Evolutionary conservation across 805 yeast species (phyloP).

Genomic region (Teunomyces atbi): DNA sequence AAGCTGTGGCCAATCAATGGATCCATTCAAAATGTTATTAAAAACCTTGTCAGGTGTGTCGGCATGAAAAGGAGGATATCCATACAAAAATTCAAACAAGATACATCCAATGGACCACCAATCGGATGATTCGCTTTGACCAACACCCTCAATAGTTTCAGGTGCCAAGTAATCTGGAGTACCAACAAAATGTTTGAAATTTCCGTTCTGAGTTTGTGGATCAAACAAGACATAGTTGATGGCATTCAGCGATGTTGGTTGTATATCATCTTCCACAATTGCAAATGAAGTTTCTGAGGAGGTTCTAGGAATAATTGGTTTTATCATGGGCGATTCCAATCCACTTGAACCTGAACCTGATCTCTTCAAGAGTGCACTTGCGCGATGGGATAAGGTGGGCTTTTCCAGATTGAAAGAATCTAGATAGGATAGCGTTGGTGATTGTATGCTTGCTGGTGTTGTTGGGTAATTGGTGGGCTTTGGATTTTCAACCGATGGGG

Average conservation of each 20-base stretch:
- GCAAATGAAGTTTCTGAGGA: slow-evolving; percentile 60
- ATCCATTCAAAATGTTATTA: slow-evolving; percentile 69
- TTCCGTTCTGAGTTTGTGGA: slow-evolving; percentile 52
- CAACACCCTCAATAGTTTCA: slow-evolving; percentile 82
- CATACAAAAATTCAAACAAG: slow-evolving; percentile 85
- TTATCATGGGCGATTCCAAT: slow-evolving; percentile 47
- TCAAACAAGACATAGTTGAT: slow-evolving; percentile 65
- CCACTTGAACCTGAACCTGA: slow-evolving; percentile 41
- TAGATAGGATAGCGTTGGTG: slow-evolving; percentile 14
- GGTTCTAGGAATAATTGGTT: slow-evolving; percentile 47
- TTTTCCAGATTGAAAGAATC: slow-evolving; percentile 11
- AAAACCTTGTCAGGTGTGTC: slow-evolving; percentile 77
- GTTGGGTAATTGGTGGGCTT: slow-evolving; percentile 11
- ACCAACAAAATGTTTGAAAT: slow-evolving; percentile 74
- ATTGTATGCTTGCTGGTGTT: slow-evolving; percentile 9
- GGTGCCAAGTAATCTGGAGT: slow-evolving; percentile 98
- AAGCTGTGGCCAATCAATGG: slow-evolving; percentile 81
- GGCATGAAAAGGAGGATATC: slow-evolving; percentile 94
- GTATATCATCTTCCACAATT: slow-evolving; percentile 50
- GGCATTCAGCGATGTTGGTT: slow-evolving; percentile 24
- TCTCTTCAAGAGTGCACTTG: slow-evolving; percentile 11
- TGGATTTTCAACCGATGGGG: slow-evolving; percentile 36
- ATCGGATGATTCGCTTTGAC: slow-evolving; percentile 84
- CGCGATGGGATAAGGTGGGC: slow-evolving; percentile 8
- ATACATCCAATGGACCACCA: slow-evolving; percentile 99